Percentiles rank a stretch among this genome's conserved stretches.
Evolutionary conservation across 1,139 yeast genomes (phyloP).

Genomic region (Candida neerlandica): DNA sequence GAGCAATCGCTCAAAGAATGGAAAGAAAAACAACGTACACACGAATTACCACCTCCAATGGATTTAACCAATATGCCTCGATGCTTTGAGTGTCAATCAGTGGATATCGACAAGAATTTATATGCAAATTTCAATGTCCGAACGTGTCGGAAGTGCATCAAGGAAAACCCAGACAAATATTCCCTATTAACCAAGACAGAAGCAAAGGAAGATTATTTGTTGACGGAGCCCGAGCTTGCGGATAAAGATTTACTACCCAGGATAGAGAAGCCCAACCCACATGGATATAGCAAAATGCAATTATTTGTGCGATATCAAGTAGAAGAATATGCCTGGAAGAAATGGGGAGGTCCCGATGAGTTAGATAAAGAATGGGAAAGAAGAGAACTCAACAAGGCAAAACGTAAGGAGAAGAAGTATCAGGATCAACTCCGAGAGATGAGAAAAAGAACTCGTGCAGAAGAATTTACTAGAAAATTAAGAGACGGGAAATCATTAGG

Average conservation of each 20-base stretch:
- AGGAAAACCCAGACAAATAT: conserved; percentile 79
- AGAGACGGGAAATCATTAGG: conserved; percentile 56
- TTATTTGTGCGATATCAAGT: conserved; percentile 85
- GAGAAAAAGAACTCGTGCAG: conserved; percentile 91
- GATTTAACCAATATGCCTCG: conserved; percentile 74
- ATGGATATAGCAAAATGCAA: conserved; percentile 93
- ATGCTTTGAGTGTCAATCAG: conserved; percentile 78
- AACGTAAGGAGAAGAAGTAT: conserved; percentile 78
- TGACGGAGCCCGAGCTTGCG: conserved; percentile 89
- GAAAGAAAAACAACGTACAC: conserved; percentile 61
- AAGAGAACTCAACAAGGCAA: conserved; percentile 70
- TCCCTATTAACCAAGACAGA: conserved; percentile 92
- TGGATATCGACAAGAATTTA: conserved; percentile 77
- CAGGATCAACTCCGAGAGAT: conserved; percentile 75
- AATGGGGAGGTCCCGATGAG: conserved; percentile 93
- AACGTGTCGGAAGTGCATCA: conserved; percentile 80
- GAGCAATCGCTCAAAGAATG: conserved; percentile 65
- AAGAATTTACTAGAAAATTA: conserved; percentile 75
- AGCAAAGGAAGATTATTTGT: conserved; percentile 85
- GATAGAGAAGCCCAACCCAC: conserved; percentile 92
- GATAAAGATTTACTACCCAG: conserved; percentile 71
- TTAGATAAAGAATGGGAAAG: conserved; percentile 91
- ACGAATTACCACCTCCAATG: conserved; percentile 67
- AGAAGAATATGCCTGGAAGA: conserved; percentile 87
- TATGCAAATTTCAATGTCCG: conserved; percentile 65